Conservation (phyloP, 2,329 filamentous ascomycete genomes). For the Penicillium sp. region DNA sequence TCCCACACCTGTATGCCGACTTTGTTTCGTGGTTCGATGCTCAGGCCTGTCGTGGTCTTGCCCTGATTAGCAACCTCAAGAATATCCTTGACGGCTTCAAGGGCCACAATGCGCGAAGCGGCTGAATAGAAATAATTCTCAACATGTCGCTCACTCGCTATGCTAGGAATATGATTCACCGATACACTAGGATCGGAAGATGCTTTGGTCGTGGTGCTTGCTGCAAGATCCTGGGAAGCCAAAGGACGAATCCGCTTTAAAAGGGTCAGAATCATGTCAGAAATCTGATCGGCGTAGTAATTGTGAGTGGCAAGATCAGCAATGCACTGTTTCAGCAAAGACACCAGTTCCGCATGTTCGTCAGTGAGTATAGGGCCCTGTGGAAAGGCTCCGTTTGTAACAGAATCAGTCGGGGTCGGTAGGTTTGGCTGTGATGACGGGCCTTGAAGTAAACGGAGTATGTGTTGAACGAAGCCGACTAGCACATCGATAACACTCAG, state of each 20-base stretch:
- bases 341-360: constrained; percentile 56
- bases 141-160: constrained; percentile 51
- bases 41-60: constrained; percentile 53
- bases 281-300: constrained; percentile 94
- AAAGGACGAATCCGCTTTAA: constrained; percentile 71
- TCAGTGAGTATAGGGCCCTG: constrained; percentile 18
- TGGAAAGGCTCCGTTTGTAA: constrained; percentile 11
- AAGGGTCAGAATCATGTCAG: constrained; percentile 85
- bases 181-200: constrained; percentile 46
- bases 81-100: constrained; percentile 77
- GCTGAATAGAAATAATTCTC: constrained; percentile 62
- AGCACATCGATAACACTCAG: constrained; percentile 95
- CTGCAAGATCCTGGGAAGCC: constrained; percentile 40
- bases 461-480: constrained; percentile 77
- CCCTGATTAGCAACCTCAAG: constrained; percentile 73
- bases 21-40: constrained; percentile 65
- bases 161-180: constrained; percentile 37
- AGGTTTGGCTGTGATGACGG: constrained; percentile 26
- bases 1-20: constrained; percentile 87
- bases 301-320: constrained; percentile 90
- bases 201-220: constrained; percentile 43
- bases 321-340: constrained; percentile 73
- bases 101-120: constrained; percentile 59
- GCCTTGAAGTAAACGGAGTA: constrained; percentile 71
- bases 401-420: constrained; percentile 17